Evolutionary conservation across 2,329 filamentous ascomycete genomes (phyloP), one percentile per base, ranked within the genome.

Genomic region (Nannizziopsis arthrosporioides): DNA sequence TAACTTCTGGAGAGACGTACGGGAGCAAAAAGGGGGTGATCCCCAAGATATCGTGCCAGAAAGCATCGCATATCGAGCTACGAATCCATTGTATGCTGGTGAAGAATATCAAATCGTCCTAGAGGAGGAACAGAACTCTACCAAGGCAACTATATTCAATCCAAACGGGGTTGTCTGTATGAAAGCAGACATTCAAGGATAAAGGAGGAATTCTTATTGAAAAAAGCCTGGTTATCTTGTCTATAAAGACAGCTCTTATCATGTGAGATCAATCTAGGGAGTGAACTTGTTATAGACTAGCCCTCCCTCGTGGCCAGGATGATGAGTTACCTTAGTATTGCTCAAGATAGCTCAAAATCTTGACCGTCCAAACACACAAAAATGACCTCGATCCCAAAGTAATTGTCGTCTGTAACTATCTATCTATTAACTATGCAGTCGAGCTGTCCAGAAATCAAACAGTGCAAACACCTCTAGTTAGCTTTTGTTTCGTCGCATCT

Each of bases 71-170:
- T 75, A 75, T 54, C 61, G 72, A 10, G 72, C 72, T 17, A 74
- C 72, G 11, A 69, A 63, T 50, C 71, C 72, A 3, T 52, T 75
- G 15, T 75, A 74, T 63, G 71, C 65, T 1, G 67, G 68, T 10
- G 72, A 75, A 51, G 59, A 62, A 48, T 74, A 74, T 58, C 59
- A 63, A 40, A 63, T 73, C 53, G 56, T 69, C 14, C 57, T 74
- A 51, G 61, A 66, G 42, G 59, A 65, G 47, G 64, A 61, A 15
- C 59, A 52, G 5, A 58, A 56, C 9, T 58, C 59, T 38, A 55
- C 61, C 1, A 58, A 54, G 36, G 64, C 68, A 18, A 58, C 63
- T 50, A 67, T 68, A 41, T 48, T 65, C 37, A 58, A 58, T 12
- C 58, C 60, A 1, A 55, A 57, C 6, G 62, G 57, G 14, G 55